Conservation (phyloP, 768 basidiomycete genomes). For the Russula sp. region DNA sequence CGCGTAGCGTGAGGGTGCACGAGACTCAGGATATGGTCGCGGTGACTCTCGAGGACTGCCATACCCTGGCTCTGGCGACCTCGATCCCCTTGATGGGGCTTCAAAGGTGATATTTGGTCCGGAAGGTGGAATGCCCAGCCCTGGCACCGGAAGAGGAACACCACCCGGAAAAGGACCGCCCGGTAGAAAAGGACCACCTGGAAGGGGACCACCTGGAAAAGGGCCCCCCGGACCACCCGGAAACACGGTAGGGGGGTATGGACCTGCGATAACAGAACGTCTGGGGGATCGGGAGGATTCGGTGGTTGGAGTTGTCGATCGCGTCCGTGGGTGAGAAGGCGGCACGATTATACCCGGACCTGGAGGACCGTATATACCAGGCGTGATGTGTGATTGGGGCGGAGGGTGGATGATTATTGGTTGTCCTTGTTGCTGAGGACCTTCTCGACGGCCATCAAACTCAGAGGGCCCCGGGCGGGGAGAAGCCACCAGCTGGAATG, state of each 20-base stretch:
- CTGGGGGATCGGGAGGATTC: neutral
- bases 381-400: neutral
- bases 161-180: neutral
- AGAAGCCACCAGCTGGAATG: neutral
- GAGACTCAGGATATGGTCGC: conserved; percentile 1
- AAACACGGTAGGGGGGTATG: neutral
- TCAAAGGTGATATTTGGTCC: neutral
- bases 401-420: conserved; percentile 23
- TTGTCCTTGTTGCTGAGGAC: neutral
- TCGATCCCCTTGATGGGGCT: neutral
- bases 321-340: neutral
- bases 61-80: conserved; percentile 5
- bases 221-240: neutral
- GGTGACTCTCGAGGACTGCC: conserved; percentile 7
- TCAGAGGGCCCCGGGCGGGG: conserved; percentile 3
- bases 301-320: neutral
- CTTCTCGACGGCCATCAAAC: conserved; percentile 3
- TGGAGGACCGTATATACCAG: neutral
- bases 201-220: neutral
- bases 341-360: neutral
- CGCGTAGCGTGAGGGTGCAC: conserved; percentile 5
- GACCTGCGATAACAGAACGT: neutral
- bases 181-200: neutral
- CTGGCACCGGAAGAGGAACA: neutral
- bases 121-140: neutral